Percentiles rank a stretch among this genome's conserved stretches.
Evolutionary conservation across 768 basidiomycete genomes (phyloP).

Genomic region (Xerocomellus intermedius): DNA sequence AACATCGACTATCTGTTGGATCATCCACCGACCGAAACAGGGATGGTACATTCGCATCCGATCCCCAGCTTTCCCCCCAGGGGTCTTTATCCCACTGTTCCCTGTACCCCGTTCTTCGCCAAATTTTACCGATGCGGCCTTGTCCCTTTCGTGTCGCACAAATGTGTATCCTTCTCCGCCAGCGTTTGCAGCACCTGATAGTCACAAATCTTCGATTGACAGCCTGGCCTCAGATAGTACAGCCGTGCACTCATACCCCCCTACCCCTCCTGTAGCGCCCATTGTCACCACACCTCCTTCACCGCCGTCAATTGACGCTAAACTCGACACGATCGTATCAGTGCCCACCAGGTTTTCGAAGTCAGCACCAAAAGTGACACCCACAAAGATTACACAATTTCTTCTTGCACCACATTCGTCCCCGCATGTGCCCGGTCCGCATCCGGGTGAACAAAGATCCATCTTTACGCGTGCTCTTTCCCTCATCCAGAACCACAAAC

Average conservation of each 20-base stretch:
- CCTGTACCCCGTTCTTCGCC: constrained; percentile 49
- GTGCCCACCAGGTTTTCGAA: background rate
- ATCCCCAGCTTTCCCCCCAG: constrained; percentile 65
- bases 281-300: constrained; percentile 35
- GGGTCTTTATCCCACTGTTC: constrained; percentile 52
- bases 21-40: constrained; percentile 72
- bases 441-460: constrained; percentile 35
- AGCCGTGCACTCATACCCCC: constrained; percentile 55
- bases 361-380: constrained; percentile 4
- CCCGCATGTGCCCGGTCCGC: constrained; percentile 32
- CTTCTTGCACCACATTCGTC: constrained; percentile 48
- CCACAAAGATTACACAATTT: constrained; percentile 45
- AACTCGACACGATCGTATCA: constrained; percentile 22
- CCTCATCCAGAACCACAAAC: constrained; percentile 46
- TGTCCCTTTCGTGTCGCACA: constrained; percentile 54
- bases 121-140: constrained; percentile 49
- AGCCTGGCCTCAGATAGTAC: constrained; percentile 33
- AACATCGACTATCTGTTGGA: constrained; percentile 67
- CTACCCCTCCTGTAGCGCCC: constrained; percentile 44
- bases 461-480: constrained; percentile 53
- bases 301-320: constrained; percentile 32
- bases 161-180: constrained; percentile 31
- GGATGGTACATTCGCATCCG: constrained; percentile 86
- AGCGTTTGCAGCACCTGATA: constrained; percentile 8
- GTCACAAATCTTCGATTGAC: constrained; percentile 25